A percentile compares a stretch with the other conserved stretches of the same genome.
Evolutionary conservation across 1,139 yeast genomes (phyloP).

Genomic region (Hemisphaericaspora xylanilytica): DNA sequence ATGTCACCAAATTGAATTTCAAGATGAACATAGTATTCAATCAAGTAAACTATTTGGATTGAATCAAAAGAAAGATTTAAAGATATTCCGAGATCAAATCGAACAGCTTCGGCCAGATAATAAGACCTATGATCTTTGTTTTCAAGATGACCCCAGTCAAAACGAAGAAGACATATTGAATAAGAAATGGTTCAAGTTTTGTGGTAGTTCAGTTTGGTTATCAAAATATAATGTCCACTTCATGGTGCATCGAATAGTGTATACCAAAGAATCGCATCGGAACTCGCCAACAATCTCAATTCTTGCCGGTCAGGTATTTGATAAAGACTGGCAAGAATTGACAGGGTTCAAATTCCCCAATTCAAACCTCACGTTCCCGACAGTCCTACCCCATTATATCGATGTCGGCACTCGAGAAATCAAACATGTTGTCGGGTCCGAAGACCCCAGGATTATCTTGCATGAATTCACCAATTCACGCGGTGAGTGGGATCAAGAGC

Average conservation of each 20-base stretch:
- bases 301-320: constrained; percentile 17
- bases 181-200: constrained; percentile 17
- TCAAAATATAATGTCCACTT: constrained; percentile 17
- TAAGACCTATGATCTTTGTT: constrained; percentile 1
- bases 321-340: constrained; percentile 17
- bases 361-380: constrained; percentile 13
- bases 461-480: constrained; percentile 30
- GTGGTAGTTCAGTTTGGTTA: constrained; percentile 19
- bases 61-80: constrained; percentile 11
- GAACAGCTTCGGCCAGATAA: neutral
- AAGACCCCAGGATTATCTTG: constrained; percentile 40
- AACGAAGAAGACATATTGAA: constrained; percentile 11
- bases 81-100: constrained; percentile 7
- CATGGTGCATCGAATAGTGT: constrained; percentile 17
- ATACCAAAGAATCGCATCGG: constrained; percentile 10
- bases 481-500: constrained; percentile 32
- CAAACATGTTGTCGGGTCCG: constrained; percentile 35
- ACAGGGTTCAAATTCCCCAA: constrained; percentile 9
- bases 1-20: constrained; percentile 5
- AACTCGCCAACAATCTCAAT: constrained; percentile 17
- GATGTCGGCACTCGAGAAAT: constrained; percentile 17
- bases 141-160: constrained; percentile 7
- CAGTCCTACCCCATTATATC: constrained; percentile 18
- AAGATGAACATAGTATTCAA: constrained; percentile 4
- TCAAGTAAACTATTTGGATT: constrained; percentile 8